A percentile compares a stretch with the other conserved stretches of the same genome.
Evolutionary conservation across 805 yeast genomes (phyloP).

Genomic region (Isabelozyma gotoi): DNA sequence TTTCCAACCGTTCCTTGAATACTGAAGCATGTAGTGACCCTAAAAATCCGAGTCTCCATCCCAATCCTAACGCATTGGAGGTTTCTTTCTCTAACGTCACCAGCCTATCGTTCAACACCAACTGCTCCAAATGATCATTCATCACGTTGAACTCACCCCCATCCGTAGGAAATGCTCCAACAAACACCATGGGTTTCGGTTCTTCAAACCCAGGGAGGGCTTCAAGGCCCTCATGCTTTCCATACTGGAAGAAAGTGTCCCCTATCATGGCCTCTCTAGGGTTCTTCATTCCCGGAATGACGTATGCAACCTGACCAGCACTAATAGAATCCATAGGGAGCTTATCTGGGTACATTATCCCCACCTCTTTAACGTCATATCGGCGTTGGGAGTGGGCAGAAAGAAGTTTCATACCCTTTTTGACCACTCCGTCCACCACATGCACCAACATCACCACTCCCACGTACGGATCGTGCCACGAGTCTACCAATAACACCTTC

Average conservation of each 20-base stretch:
- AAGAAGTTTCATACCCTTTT: conserved; percentile 70
- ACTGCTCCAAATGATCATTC: conserved; percentile 86
- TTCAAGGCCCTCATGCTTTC: conserved; percentile 55
- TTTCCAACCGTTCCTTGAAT: conserved; percentile 85
- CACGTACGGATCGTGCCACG: conserved; percentile 92
- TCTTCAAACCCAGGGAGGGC: conserved; percentile 95
- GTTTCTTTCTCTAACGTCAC: conserved; percentile 88
- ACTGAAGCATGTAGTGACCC: conserved; percentile 96
- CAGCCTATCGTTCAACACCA: conserved; percentile 88
- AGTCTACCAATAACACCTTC: conserved; percentile 84
- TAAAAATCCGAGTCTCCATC: conserved; percentile 94
- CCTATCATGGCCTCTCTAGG: conserved; percentile 87
- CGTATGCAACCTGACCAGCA: conserved; percentile 94
- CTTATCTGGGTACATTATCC: conserved; percentile 92
- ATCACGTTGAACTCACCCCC: conserved; percentile 85
- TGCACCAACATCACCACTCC: conserved; percentile 88
- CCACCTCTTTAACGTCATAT: conserved; percentile 90
- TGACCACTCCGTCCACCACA: conserved; percentile 78
- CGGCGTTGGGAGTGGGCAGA: conserved; percentile 75
- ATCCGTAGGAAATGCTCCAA: conserved; percentile 97
- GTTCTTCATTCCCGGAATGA: conserved; percentile 92
- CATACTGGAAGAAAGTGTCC: conserved; percentile 75
- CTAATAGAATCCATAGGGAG: conserved; percentile 58
- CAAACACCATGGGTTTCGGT: conserved; percentile 97
- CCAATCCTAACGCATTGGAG: conserved; percentile 92